Evolutionary conservation across 73 alveolate genomes (phyloP), one percentile per base, ranked within the genome.

Genomic region (Blepharisma stoltei): DNA sequence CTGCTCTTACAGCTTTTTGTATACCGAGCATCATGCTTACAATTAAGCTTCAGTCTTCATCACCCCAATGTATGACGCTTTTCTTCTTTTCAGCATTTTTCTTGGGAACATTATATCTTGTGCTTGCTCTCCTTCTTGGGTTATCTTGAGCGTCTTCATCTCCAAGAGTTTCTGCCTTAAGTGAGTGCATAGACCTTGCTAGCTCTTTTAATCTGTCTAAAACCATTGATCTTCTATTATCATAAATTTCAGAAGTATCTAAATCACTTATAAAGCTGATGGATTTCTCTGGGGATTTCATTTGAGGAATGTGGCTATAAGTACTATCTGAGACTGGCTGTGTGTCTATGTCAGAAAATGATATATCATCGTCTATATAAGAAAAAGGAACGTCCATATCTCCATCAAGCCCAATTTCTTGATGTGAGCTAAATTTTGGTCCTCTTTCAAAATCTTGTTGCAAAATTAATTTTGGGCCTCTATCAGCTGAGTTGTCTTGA

Each of bases 1-100:
- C 47, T 50, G 89, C 83, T 27, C 82, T 90, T 67, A 90, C 93
- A 66, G 98, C 95, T 83, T 90, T 91, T 81, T 93, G 78, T 6
- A 93, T 89, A 32, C 98, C 98, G 27, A 93, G 87, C 98, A 93
- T 93, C 78, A 93, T 93, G 67, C 90, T 87, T 71, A 90, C 79
- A 45, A 93, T 69, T 43, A 44, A 44, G 38, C 65, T 69, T 43
- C 79, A 69, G 4, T 69, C 65, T 44, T 69, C 79, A 69, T 69
- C 79, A 7, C 79, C 79, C 55, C 55, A 69, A n/a, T 71, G n/a
- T 9, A 69, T 69, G 1, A 9, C 27, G 60, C 27, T 46, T 69
- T 69, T 69, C n/a, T 46, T 69, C 41, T 69, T 69, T 38, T 37
- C 43, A n/a, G 11, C 65, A n/a, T 69, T 25, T 69, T 38, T 69